A percentile compares a stretch with the other conserved stretches of the same genome.
Evolutionary conservation across 306 rosid genomes (phyloP).

Genomic region (Gleditsia sinensis): DNA sequence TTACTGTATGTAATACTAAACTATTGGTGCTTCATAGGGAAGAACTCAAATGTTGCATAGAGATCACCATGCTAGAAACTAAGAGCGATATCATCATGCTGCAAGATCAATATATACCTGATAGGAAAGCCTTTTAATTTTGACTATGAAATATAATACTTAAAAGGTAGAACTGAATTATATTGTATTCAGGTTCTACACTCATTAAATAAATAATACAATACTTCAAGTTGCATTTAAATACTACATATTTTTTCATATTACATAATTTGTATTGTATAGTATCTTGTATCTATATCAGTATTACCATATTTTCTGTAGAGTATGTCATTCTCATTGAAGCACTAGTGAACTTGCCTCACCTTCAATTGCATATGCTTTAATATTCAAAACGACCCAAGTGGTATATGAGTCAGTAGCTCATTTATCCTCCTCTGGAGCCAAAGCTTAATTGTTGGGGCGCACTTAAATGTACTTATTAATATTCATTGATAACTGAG

Average conservation of each 20-base stretch:
- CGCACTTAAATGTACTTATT: not conserved
- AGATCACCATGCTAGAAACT: too few species aligned
- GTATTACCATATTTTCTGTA: not conserved
- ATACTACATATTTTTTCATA: too few species aligned
- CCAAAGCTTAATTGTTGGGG: not conserved
- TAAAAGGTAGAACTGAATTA: too few species aligned
- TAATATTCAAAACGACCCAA: not conserved
- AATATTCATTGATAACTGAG: too few species aligned
- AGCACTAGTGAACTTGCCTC: slow-evolving; percentile 8
- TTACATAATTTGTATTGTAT: too few species aligned
- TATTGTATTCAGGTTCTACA: too few species aligned
- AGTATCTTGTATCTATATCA: too few species aligned
- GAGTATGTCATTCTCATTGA: not conserved
- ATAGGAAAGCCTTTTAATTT: not conserved
- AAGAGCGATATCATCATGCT: not conserved
- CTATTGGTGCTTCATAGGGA: too few species aligned
- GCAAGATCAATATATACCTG: not conserved
- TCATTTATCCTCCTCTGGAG: not conserved
- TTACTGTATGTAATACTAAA: too few species aligned
- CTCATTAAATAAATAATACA: too few species aligned
- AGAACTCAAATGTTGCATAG: slow-evolving; percentile 7
- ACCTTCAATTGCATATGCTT: not conserved
- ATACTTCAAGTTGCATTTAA: too few species aligned
- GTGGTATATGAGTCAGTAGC: slow-evolving; percentile 20
- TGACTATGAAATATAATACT: too few species aligned